Evolutionary conservation across 139 green algal genomes (phyloP).

Genomic region (Coccomyxa sp.): DNA sequence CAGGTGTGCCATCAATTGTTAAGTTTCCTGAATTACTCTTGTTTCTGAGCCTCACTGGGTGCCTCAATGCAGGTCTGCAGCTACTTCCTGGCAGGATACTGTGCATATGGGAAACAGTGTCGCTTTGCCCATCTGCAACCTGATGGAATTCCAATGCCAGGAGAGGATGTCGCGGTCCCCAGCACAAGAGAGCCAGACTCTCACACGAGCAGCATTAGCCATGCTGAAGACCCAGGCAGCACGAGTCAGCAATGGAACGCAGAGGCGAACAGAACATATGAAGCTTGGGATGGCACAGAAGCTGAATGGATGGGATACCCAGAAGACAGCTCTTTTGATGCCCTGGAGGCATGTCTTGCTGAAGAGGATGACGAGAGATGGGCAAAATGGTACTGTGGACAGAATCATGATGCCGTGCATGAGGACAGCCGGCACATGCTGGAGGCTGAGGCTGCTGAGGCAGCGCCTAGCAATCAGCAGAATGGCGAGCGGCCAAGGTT

Average conservation of each 20-base stretch:
- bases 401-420: no score
- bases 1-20: neutral
- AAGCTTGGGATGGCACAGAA: neutral
- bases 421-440: no score
- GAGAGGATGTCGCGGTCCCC: no score
- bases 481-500: no score
- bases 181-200: neutral
- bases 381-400: no score
- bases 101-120: conserved; percentile 49
- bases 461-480: no score
- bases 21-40: neutral
- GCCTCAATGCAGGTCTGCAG: conserved; percentile 46
- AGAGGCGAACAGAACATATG: neutral
- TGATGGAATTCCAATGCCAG: neutral
- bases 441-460: no score
- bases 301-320: neutral
- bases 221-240: neutral
- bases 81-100: conserved; percentile 53
- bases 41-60: neutral
- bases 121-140: conserved; percentile 40
- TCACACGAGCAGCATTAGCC: neutral
- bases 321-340: neutral
- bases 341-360: no score
- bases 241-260: neutral
- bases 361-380: no score